These are phyloP conservation scores for Fusarium caatingaense DNA, from an alignment of 2,329 filamentous ascomycete species.

Conservation along the genomic window DNA sequence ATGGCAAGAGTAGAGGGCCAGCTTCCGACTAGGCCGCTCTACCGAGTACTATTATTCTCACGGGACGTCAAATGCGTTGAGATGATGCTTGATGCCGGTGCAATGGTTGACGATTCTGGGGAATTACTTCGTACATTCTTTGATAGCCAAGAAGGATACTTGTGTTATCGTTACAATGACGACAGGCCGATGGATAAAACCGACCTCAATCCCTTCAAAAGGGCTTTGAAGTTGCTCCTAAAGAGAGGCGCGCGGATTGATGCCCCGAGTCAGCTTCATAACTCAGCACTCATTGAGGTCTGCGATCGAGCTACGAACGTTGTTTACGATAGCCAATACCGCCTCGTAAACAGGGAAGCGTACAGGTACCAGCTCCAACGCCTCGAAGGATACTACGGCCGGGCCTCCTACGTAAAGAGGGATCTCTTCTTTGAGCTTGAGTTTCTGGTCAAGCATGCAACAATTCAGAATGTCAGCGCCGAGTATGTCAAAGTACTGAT, in stretches of 20 bases:
- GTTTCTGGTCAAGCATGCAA: slow-evolving; percentile 12
- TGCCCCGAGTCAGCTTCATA: neutral
- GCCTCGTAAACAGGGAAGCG: fast-evolving
- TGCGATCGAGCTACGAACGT: neutral
- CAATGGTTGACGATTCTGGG: neutral
- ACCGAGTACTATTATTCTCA: neutral
- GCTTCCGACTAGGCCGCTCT: neutral
- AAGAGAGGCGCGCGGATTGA: slow-evolving; percentile 3
- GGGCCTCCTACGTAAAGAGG: fast-evolving
- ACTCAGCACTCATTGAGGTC: neutral
- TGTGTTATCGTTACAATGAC: no score
- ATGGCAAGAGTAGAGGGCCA: no score
- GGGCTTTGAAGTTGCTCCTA: neutral
- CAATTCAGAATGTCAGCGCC: neutral
- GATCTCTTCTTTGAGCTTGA: neutral
- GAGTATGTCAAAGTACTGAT: neutral
- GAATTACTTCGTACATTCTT: neutral
- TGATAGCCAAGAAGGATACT: fast-evolving
- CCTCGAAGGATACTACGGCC: neutral
- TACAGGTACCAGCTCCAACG: neutral
- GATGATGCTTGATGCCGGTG: slow-evolving; percentile 8
- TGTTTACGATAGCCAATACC: neutral
- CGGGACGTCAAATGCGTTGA: slow-evolving; percentile 4
- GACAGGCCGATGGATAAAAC: fast-evolving
- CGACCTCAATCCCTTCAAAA: neutral